These are phyloP conservation scores for Platanthera guangdongensis DNA, from an alignment of 106 monocot species.

Conservation along the genomic window DNA sequence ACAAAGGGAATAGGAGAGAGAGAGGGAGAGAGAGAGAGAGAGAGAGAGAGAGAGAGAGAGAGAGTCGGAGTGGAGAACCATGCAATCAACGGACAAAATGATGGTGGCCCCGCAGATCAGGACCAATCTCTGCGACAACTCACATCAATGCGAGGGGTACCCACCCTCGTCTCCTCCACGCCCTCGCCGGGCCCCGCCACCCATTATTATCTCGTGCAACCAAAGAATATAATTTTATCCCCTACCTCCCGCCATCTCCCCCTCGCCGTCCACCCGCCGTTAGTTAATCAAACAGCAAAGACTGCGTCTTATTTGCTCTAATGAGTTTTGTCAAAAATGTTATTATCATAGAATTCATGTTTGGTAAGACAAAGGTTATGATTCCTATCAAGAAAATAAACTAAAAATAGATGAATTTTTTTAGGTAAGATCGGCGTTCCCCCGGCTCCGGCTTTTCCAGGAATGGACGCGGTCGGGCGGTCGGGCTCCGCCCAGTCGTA, in stretches of 20 bases:
- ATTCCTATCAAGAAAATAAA: too few relatives aligned
- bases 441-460: too few relatives aligned
- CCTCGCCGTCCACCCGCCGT: background rate
- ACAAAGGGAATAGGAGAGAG: background rate
- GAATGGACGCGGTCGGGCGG: too few relatives aligned
- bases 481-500: too few relatives aligned
- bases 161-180: background rate
- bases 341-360: too few relatives aligned
- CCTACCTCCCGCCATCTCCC: background rate
- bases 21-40: too few relatives aligned
- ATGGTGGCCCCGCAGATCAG: background rate
- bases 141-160: background rate
- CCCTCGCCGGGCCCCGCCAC: background rate
- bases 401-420: too few relatives aligned
- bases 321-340: too few relatives aligned
- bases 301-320: background rate
- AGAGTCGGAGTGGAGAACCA: background rate
- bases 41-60: too few relatives aligned
- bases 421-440: too few relatives aligned
- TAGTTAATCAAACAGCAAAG: background rate
- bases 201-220: constrained; percentile 5
- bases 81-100: constrained; percentile 7
- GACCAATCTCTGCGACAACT: background rate
- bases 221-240: constrained; percentile 4
- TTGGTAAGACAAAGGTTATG: too few relatives aligned